Evolutionary conservation across 2,329 filamentous ascomycete species (phyloP).

Genomic region (Ascochyta lentis): DNA sequence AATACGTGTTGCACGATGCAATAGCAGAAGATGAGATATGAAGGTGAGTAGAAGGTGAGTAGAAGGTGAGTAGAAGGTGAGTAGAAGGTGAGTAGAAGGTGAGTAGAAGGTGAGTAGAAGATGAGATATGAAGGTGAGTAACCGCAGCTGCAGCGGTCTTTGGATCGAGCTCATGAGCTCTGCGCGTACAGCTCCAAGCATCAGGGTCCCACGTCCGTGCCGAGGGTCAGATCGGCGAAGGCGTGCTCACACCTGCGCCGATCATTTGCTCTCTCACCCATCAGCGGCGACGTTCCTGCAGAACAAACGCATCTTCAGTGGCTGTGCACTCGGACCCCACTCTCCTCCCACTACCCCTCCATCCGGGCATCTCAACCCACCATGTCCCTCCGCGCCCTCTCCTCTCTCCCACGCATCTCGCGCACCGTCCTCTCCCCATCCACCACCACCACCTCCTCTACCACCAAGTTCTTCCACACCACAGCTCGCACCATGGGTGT

Average conservation of each 20-base stretch:
- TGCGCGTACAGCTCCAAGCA: neutral
- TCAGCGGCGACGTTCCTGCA: slow-evolving; percentile 1
- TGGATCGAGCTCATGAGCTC: neutral
- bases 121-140: neutral
- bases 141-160: no score
- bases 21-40: neutral
- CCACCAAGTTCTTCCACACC: neutral
- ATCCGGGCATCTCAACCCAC: neutral
- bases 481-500: slow-evolving; percentile 36
- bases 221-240: slow-evolving; percentile 13
- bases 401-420: slow-evolving; percentile 3
- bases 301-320: slow-evolving; percentile 1
- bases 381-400: slow-evolving; percentile 13
- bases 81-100: no score
- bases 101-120: no score
- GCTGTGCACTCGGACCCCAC: slow-evolving; percentile 6
- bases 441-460: neutral
- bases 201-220: slow-evolving; percentile 4
- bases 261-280: slow-evolving; percentile 10
- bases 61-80: no score
- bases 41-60: neutral
- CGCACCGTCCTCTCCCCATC: neutral
- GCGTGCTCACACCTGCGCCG: slow-evolving; percentile 9
- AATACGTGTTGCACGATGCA: neutral
- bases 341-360: slow-evolving; percentile 15